A percentile compares a stretch with the other conserved stretches of the same genome.
These are phyloP conservation scores for Candida anutae DNA, from an alignment of 1,139 yeast genomes.

Conservation along the genomic window DNA sequence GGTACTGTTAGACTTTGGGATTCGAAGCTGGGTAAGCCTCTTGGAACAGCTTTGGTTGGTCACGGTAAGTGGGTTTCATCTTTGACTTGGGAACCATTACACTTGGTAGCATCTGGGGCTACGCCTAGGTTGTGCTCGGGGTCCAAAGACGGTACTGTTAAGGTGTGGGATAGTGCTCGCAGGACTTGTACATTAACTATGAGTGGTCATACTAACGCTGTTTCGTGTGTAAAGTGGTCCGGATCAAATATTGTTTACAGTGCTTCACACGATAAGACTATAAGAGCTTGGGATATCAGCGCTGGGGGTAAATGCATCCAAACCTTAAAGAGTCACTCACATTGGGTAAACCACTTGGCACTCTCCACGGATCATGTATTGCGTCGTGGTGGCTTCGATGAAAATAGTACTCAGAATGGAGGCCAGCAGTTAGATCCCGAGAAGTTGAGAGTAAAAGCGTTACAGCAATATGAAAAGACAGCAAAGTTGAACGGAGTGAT, in stretches of 20 bases:
- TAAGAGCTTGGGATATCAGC: slow-evolving; percentile 80
- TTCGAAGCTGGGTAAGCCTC: slow-evolving; percentile 59
- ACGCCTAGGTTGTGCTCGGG: slow-evolving; percentile 76
- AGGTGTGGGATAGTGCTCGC: slow-evolving; percentile 83
- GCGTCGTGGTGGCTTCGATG: slow-evolving; percentile 75
- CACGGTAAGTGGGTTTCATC: slow-evolving; percentile 89
- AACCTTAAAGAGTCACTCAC: slow-evolving; percentile 83
- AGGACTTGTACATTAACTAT: slow-evolving; percentile 63
- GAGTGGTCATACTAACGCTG: slow-evolving; percentile 85
- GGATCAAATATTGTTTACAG: slow-evolving; percentile 82
- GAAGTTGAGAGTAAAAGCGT: slow-evolving; percentile 30
- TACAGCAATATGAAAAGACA: slow-evolving; percentile 62
- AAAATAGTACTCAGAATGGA: slow-evolving; percentile 21
- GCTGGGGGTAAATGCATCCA: slow-evolving; percentile 74
- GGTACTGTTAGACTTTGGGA: slow-evolving; percentile 80
- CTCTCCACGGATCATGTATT: slow-evolving; percentile 85
- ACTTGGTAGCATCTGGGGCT: slow-evolving; percentile 57
- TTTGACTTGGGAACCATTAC: slow-evolving; percentile 91
- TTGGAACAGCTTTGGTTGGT: slow-evolving; percentile 72
- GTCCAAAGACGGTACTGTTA: slow-evolving; percentile 86
- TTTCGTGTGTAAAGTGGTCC: slow-evolving; percentile 95
- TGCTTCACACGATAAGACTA: slow-evolving; percentile 92
- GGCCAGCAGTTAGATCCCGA: slow-evolving; percentile 15
- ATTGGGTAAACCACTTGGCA: slow-evolving; percentile 95
- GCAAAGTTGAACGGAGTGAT: slow-evolving; percentile 63